Conservation (phyloP, 2,329 filamentous ascomycete genomes). For the Penicillium hesseltinei region DNA sequence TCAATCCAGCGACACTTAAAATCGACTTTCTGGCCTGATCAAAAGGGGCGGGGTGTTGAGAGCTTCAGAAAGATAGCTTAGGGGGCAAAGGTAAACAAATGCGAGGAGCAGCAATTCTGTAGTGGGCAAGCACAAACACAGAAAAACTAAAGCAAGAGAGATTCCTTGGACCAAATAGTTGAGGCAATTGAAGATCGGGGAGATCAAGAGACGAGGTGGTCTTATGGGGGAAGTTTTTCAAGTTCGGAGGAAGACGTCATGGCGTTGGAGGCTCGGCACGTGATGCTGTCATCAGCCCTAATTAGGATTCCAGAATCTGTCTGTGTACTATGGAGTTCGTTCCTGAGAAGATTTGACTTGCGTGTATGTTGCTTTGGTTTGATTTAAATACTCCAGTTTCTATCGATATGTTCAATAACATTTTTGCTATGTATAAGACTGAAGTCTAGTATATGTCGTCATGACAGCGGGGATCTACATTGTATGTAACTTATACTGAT, state of each 20-base stretch:
- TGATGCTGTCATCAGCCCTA: conserved; percentile 15
- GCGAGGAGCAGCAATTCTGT: background rate
- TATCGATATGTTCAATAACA: background rate
- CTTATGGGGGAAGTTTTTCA: conserved; percentile 51
- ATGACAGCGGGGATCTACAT: conserved; percentile 1
- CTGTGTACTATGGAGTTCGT: background rate
- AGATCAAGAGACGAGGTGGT: conserved; percentile 61
- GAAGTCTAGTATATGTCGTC: background rate
- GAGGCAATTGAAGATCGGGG: conserved; percentile 40
- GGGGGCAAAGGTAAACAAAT: conserved; percentile 16
- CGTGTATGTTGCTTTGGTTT: background rate
- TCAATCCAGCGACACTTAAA: conserved; percentile 2
- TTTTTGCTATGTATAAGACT: background rate
- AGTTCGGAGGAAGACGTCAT: conserved; percentile 35
- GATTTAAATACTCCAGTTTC: background rate
- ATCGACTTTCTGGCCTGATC: conserved; percentile 11
- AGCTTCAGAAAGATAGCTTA: conserved; percentile 17
- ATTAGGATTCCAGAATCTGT: background rate
- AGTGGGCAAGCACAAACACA: background rate
- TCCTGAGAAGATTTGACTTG: background rate
- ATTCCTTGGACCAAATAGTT: conserved; percentile 4
- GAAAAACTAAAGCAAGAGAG: background rate
- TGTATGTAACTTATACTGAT: background rate
- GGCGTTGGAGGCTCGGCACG: conserved; percentile 15
- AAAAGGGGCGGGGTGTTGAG: conserved; percentile 21